phyloP scores from a whole-genome alignment of 306 rosid genomes.

The Boehmeria nivea region DNA sequence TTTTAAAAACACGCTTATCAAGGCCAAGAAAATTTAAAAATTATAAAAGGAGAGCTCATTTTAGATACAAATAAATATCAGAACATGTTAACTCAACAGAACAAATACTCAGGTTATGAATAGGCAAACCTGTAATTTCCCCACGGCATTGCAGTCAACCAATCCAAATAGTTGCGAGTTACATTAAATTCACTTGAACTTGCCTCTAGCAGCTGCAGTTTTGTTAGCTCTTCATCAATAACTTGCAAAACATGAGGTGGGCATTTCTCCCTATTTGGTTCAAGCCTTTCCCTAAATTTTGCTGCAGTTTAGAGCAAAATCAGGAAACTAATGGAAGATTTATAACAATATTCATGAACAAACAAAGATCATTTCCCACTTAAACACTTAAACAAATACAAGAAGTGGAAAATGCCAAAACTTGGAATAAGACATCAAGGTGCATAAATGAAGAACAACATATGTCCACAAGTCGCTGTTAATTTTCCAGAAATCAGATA shows the following conservation, averaged over 20 bases:
- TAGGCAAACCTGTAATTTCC: constrained; percentile 85
- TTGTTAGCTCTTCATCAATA: constrained; percentile 92
- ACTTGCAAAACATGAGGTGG: constrained; percentile 93
- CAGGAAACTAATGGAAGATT: constrained; percentile 7
- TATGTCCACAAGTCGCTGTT: no score
- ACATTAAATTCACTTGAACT: constrained; percentile 98
- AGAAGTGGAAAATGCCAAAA: no score
- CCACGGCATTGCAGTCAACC: constrained; percentile 98
- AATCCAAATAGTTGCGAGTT: constrained; percentile 95
- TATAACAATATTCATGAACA: background rate
- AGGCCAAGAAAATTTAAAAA: no score
- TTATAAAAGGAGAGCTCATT: no score
- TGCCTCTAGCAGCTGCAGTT: constrained; percentile 89
- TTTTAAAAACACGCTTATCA: no score
- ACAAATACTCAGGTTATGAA: no score
- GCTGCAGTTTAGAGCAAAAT: constrained; percentile 40
- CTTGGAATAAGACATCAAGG: no score
- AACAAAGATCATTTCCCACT: constrained; percentile 3
- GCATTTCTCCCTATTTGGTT: constrained; percentile 86
- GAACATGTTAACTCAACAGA: no score
- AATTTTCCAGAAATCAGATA: no score
- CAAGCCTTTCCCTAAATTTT: constrained; percentile 90
- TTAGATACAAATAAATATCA: no score
- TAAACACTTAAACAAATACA: constrained; percentile 1
- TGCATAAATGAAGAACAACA: no score